phyloP scores from a whole-genome alignment of 2,329 filamentous ascomycete species.

The Emmonsiellopsis sp. region DNA sequence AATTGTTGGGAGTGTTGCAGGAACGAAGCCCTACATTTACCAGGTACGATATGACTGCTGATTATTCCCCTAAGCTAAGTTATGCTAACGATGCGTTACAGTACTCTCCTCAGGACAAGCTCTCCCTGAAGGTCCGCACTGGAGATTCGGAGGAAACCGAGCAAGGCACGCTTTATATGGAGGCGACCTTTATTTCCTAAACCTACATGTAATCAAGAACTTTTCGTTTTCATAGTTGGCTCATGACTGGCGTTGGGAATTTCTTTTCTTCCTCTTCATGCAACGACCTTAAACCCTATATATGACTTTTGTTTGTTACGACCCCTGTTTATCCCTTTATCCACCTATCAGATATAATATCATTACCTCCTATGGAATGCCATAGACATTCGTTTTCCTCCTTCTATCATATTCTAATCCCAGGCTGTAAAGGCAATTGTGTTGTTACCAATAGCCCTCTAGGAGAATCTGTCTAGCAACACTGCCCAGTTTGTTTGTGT shows the following conservation, averaged over 20 bases:
- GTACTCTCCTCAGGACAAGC: conserved; percentile 59
- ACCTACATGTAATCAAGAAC: conserved; percentile 18
- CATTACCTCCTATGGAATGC: neutral
- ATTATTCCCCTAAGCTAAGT: neutral
- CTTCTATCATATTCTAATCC: neutral
- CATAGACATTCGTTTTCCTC: neutral
- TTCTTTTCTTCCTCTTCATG: neutral
- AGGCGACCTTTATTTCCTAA: conserved; percentile 91
- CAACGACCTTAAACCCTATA: neutral
- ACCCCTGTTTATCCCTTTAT: neutral
- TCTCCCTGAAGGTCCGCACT: conserved; percentile 73
- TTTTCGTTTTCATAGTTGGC: conserved; percentile 12
- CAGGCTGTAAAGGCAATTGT: neutral
- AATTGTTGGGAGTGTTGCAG: conserved; percentile 77
- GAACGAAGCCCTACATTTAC: conserved; percentile 96
- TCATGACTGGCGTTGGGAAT: conserved; percentile 14
- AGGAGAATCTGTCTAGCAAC: too few species aligned
- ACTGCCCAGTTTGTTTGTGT: too few species aligned
- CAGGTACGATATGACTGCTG: conserved; percentile 51
- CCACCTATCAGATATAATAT: neutral
- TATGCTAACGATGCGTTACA: conserved; percentile 31
- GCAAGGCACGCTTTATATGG: conserved; percentile 69
- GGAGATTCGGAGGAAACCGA: conserved; percentile 72
- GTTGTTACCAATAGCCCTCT: too few species aligned
- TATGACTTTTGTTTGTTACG: neutral